Conservation (phyloP, 2,329 filamentous ascomycete genomes). For the Chaetomiaceae sp. region DNA sequence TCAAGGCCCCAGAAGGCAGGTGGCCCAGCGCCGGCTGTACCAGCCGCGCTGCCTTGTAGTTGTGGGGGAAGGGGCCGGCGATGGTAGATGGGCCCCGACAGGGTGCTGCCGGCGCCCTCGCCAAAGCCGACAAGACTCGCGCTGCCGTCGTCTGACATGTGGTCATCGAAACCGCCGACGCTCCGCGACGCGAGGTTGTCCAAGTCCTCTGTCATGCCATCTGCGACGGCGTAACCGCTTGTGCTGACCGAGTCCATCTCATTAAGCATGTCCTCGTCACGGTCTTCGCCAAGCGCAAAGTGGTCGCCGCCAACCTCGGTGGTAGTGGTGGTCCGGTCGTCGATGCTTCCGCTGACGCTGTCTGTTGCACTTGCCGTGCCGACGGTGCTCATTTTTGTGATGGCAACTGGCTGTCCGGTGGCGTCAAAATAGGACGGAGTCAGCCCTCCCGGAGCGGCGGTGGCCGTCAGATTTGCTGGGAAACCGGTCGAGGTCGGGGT, state of each 20-base stretch:
- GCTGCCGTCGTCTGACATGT: constrained; percentile 79
- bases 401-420: constrained; percentile 61
- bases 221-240: constrained; percentile 50
- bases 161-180: constrained; percentile 55
- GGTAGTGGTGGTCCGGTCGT: constrained; percentile 35
- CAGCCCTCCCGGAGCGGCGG: constrained; percentile 31
- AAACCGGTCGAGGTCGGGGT: constrained; percentile 47
- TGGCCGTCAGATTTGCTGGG: constrained; percentile 22
- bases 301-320: constrained; percentile 51
- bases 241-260: constrained; percentile 43
- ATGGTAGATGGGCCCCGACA: constrained; percentile 71
- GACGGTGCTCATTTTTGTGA: constrained; percentile 81
- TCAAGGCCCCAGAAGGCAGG: constrained; percentile 40
- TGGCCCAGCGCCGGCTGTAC: background rate
- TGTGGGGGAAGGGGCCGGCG: constrained; percentile 41
- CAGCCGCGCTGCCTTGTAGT: constrained; percentile 28
- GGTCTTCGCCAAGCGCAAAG: constrained; percentile 36
- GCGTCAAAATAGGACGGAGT: constrained; percentile 76
- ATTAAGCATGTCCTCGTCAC: constrained; percentile 59
- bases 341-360: constrained; percentile 54
- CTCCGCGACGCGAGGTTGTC: constrained; percentile 46
- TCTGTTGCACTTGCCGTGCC: constrained; percentile 86
- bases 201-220: constrained; percentile 50
- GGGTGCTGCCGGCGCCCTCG: constrained; percentile 81
- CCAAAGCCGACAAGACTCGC: constrained; percentile 87